A percentile compares a stretch with the other conserved stretches of the same genome.
Evolutionary conservation across 768 basidiomycete species (phyloP).

Genomic region (Pseudohyphozyma bogoriensis): DNA sequence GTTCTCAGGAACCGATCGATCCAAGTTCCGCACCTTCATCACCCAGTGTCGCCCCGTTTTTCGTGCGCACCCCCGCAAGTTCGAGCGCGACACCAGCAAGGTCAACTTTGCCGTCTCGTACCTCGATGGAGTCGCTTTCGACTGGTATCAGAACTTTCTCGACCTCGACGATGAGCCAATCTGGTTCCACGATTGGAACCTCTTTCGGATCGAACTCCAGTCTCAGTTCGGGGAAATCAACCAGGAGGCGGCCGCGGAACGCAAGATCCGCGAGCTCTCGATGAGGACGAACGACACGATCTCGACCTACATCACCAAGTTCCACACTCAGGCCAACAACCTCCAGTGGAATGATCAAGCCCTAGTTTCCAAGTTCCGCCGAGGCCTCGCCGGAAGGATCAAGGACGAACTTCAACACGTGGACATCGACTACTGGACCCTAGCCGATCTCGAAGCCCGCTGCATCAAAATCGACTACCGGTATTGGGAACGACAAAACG

Average conservation of each 20-base stretch:
- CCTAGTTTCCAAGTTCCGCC: neutral
- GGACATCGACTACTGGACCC: neutral
- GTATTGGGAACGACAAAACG: neutral
- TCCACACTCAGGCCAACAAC: neutral
- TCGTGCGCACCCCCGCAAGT: neutral
- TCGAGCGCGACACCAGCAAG: neutral
- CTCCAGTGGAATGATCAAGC: neutral
- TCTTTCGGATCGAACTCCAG: neutral
- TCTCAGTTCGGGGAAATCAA: neutral
- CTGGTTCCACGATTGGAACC: neutral
- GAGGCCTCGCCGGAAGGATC: neutral
- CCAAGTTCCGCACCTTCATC: neutral
- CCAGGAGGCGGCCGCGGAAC: neutral
- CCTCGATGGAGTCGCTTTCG: neutral
- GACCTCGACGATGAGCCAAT: neutral
- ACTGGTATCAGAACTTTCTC: neutral
- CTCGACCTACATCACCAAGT: neutral
- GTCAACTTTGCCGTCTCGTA: neutral
- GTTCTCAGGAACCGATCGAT: neutral
- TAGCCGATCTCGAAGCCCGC: neutral
- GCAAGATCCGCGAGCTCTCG: neutral
- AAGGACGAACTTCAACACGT: neutral
- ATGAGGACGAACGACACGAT: neutral
- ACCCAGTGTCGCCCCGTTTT: neutral
- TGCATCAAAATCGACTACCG: neutral